These are phyloP conservation scores for Eucalyptus cloeziana DNA, from an alignment of 345 rosid species.

Conservation along the genomic window DNA sequence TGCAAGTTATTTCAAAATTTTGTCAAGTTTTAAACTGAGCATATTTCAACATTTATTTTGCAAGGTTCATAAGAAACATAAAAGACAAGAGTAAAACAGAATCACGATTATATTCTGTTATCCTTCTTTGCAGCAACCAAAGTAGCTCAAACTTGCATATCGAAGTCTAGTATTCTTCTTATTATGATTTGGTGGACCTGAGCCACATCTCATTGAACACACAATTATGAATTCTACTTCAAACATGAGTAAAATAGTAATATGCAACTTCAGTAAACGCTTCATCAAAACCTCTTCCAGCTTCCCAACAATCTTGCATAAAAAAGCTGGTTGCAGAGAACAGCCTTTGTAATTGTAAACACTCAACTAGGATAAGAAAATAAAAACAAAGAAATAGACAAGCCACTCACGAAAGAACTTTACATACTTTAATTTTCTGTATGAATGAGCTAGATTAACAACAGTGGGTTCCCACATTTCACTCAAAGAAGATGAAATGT, in stretches of 20 bases:
- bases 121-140: neutral
- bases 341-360: neutral
- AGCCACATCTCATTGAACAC: neutral
- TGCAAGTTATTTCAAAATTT: neutral
- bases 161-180: neutral
- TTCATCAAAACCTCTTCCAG: neutral
- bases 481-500: constrained; percentile 55
- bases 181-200: neutral
- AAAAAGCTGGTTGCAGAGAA: neutral
- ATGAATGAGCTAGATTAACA: constrained; percentile 85
- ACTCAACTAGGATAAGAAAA: neutral
- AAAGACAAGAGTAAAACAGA: neutral
- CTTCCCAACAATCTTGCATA: neutral
- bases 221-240: neutral
- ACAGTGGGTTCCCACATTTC: constrained; percentile 89
- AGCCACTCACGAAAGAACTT: neutral
- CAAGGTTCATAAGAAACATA: neutral
- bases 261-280: neutral
- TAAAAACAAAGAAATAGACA: neutral
- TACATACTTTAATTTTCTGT: constrained; percentile 70
- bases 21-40: neutral
- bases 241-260: neutral
- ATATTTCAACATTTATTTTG: neutral
- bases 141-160: neutral
- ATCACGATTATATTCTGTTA: neutral